Conservation (phyloP, 148 eudicot species). For the Camellia granthamiana region DNA sequence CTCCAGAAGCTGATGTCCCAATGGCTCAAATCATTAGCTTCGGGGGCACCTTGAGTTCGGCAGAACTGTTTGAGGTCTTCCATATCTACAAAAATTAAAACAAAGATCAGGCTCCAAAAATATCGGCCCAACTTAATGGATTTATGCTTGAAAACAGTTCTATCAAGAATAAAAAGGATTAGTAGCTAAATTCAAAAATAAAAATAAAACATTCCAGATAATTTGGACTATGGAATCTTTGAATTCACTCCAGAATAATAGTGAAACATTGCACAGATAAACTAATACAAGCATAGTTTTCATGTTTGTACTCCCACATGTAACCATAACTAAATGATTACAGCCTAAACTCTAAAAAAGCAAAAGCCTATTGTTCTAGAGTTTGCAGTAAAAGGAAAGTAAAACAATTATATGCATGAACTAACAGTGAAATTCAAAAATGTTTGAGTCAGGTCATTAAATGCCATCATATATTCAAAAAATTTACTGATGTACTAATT, state of each 20-base stretch:
- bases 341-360: background rate
- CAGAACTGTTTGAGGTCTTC: conserved; percentile 77
- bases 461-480: background rate
- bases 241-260: background rate
- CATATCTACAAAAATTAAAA: conserved; percentile 50
- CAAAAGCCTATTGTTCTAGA: background rate
- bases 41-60: conserved; percentile 74
- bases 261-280: background rate
- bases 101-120: conserved; percentile 9
- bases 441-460: background rate
- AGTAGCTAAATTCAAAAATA: background rate
- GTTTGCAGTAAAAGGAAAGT: background rate
- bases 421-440: background rate
- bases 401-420: background rate
- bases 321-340: background rate
- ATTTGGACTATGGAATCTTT: background rate
- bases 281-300: background rate
- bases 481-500: background rate
- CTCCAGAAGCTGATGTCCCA: conserved; percentile 95
- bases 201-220: background rate
- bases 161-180: background rate
- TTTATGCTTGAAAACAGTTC: background rate
- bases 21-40: conserved; percentile 73
- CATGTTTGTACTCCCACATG: background rate
- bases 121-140: no score